These are phyloP conservation scores for Pelargonium australe DNA, from an alignment of 441 rosid genomes.

Conservation along the genomic window DNA sequence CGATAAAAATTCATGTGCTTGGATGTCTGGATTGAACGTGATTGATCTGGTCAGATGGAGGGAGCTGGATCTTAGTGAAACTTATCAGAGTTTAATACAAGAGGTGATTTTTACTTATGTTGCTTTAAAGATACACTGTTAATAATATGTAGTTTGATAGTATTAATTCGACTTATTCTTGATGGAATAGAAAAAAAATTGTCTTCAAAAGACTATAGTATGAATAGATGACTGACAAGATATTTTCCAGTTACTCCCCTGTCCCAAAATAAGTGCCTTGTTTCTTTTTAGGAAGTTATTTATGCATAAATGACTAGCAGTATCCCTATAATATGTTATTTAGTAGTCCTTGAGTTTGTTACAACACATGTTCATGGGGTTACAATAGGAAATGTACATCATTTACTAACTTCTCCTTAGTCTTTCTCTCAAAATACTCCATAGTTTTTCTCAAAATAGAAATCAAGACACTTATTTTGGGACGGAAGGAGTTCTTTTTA, in stretches of 20 bases:
- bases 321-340: no score
- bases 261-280: no score
- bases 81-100: slow-evolving; percentile 47
- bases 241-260: background rate
- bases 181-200: background rate
- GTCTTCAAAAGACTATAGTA: slow-evolving; percentile 1
- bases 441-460: no score
- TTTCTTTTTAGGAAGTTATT: no score
- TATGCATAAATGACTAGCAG: no score
- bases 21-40: slow-evolving; percentile 95
- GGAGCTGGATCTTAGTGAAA: slow-evolving; percentile 61
- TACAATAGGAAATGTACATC: no score
- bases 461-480: no score
- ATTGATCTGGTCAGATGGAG: slow-evolving; percentile 83
- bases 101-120: slow-evolving; percentile 42
- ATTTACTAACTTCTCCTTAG: no score
- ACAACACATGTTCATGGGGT: no score
- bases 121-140: background rate
- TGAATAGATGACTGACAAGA: background rate
- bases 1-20: slow-evolving; percentile 51
- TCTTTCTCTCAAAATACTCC: no score
- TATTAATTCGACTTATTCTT: background rate
- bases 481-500: background rate
- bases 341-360: no score
- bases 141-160: background rate